Evolutionary conservation across 2,329 filamentous ascomycete species (phyloP).

Genomic region (Lecanosticta acicola): DNA sequence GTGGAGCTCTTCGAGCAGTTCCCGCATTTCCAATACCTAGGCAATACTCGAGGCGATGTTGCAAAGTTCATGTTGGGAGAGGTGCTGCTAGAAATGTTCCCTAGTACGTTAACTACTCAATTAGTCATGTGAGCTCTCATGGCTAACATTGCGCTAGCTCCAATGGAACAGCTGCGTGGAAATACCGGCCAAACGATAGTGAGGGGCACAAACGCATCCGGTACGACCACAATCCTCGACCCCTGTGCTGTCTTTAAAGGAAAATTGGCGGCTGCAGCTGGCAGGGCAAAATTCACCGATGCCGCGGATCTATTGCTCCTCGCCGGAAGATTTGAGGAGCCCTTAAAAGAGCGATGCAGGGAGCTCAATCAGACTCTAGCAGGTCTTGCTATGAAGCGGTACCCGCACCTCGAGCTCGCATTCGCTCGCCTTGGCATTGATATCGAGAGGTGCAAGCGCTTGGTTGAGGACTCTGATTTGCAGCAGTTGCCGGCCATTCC

Average conservation of each 20-base stretch:
- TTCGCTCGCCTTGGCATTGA: background rate
- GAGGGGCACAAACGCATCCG: background rate
- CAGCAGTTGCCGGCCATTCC: background rate
- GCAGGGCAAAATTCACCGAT: constrained; percentile 22
- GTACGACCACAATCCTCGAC: constrained; percentile 12
- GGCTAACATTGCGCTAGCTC: too few relatives aligned
- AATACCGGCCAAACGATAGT: too few relatives aligned
- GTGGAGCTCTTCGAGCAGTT: background rate
- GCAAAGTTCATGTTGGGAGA: background rate
- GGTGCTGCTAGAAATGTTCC: background rate
- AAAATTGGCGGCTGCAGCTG: constrained; percentile 22
- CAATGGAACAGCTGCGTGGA: too few relatives aligned
- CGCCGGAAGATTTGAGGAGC: constrained; percentile 10
- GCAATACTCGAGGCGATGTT: background rate
- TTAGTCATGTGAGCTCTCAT: too few relatives aligned
- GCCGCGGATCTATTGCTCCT: constrained; percentile 22
- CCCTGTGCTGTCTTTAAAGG: constrained; percentile 25
- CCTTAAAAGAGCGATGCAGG: constrained; percentile 6
- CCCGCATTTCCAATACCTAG: background rate
- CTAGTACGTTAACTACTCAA: too few relatives aligned
- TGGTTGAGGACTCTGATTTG: background rate
- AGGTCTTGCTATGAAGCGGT: constrained; percentile 19
- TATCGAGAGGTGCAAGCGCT: background rate
- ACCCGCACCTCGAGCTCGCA: constrained; percentile 14
- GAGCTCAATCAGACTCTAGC: constrained; percentile 15